phyloP scores from a whole-genome alignment of 2,329 filamentous ascomycete species.

The Colletotrichum theobromicola region DNA sequence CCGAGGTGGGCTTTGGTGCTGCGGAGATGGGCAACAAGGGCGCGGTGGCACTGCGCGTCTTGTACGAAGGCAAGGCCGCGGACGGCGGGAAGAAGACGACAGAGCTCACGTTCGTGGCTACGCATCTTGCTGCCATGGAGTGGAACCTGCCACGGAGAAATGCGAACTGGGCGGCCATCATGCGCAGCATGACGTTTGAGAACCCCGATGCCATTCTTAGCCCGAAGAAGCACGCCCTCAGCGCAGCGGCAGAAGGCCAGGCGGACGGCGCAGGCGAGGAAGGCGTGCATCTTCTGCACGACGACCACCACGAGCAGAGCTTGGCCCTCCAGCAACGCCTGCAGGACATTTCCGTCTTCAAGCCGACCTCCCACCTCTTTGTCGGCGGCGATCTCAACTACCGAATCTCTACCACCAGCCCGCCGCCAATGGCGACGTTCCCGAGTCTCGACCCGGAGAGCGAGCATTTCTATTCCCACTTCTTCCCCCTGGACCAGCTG shows the following conservation, averaged over 20 bases:
- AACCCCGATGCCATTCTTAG: constrained; percentile 49
- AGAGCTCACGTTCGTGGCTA: constrained; percentile 83
- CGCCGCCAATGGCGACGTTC: constrained; percentile 66
- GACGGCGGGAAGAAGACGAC: constrained; percentile 43
- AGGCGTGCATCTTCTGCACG: constrained; percentile 33
- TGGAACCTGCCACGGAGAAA: constrained; percentile 77
- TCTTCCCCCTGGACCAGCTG: constrained; percentile 81
- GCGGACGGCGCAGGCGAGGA: constrained; percentile 32
- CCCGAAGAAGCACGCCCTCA: constrained; percentile 6
- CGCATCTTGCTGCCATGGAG: constrained; percentile 90
- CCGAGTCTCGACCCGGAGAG: constrained; percentile 64
- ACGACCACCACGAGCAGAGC: constrained; percentile 39
- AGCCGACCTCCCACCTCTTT: constrained; percentile 78
- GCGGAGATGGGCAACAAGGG: constrained; percentile 96
- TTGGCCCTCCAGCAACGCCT: constrained; percentile 47
- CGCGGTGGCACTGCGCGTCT: constrained; percentile 78
- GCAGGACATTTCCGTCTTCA: constrained; percentile 72
- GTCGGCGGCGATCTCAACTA: constrained; percentile 95
- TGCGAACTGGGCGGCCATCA: constrained; percentile 86
- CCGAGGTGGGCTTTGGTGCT: constrained; percentile 82
- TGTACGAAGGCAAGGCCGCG: constrained; percentile 51
- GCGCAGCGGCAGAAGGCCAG: constrained; percentile 15
- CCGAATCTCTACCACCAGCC: constrained; percentile 74
- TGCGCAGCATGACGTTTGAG: constrained; percentile 79
- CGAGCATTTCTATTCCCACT: constrained; percentile 65